Conservation (phyloP, 2,329 filamentous ascomycete species). For the Grosmannia huntii region DNA sequence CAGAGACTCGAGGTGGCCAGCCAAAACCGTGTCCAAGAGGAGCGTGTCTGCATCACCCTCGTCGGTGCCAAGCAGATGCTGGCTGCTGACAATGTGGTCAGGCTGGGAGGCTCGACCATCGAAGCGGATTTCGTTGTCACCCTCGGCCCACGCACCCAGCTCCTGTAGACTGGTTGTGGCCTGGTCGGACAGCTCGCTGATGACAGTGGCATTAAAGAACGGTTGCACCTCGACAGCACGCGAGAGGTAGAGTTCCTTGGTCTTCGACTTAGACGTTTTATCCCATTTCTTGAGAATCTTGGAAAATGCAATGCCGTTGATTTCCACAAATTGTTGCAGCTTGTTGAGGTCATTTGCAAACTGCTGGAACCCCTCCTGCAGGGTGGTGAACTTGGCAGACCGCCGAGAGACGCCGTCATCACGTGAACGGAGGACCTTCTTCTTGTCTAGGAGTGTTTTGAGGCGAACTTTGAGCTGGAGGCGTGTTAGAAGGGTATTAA, state of each 20-base stretch:
- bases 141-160: conserved; percentile 92
- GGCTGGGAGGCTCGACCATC: conserved; percentile 32
- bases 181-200: conserved; percentile 91
- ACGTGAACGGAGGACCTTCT: conserved; percentile 75
- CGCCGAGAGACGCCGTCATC: conserved; percentile 65
- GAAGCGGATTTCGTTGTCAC: conserved; percentile 73
- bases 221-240: conserved; percentile 94
- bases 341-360: conserved; percentile 96
- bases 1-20: conserved; percentile 65
- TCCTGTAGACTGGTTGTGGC: conserved; percentile 93
- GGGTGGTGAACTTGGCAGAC: conserved; percentile 84
- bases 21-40: conserved; percentile 73
- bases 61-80: conserved; percentile 59
- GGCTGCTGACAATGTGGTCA: conserved; percentile 53
- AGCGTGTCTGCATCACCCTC: conserved; percentile 84
- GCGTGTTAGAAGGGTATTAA: not conserved
- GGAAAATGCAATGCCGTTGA: conserved; percentile 94
- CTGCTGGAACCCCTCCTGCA: conserved; percentile 94
- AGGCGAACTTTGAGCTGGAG: conserved; percentile 79
- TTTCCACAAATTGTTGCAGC: conserved; percentile 94
- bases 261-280: conserved; percentile 97
- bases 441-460: conserved; percentile 88
- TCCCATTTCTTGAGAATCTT: conserved; percentile 99
- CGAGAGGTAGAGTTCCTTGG: conserved; percentile 93
- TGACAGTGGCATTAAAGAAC: conserved; percentile 94